Conservation (phyloP, 2,329 filamentous ascomycete species). For the Bertia moriformis region DNA sequence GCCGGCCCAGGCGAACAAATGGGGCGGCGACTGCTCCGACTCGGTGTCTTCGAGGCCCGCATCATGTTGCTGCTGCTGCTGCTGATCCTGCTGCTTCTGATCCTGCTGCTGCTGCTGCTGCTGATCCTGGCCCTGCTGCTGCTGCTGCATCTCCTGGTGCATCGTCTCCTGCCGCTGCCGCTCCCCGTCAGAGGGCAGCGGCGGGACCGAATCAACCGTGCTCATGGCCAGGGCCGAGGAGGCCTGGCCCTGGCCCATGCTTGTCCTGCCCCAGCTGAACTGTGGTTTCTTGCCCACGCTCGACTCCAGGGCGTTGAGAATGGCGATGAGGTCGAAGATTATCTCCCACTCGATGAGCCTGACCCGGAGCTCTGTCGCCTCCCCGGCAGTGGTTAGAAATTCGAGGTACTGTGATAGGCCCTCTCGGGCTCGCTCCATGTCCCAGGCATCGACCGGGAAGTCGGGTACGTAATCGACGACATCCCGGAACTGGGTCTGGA, state of each 20-base stretch:
- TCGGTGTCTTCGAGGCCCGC: conserved; percentile 26
- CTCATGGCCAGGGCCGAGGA: conserved; percentile 9
- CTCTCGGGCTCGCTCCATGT: conserved; percentile 93
- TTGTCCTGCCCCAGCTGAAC: conserved; percentile 25
- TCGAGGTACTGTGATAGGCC: conserved; percentile 88
- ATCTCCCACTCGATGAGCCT: conserved; percentile 87
- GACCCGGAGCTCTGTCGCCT: conserved; percentile 68
- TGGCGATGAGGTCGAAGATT: conserved; percentile 71
- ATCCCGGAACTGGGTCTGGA: conserved; percentile 78
- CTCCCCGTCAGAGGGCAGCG: conserved; percentile 6
- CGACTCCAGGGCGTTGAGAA: conserved; percentile 75
- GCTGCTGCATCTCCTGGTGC: conserved; percentile 10
- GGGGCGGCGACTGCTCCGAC: conserved; percentile 51
- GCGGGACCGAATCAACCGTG: conserved; percentile 17
- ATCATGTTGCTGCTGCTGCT: conserved; percentile 21
- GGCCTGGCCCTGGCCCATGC: conserved; percentile 14
- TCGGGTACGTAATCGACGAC: conserved; percentile 65
- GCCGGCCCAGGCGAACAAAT: conserved; percentile 53
- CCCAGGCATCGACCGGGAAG: conserved; percentile 89
- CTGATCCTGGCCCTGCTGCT: too few species aligned
- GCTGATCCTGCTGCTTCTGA: too few species aligned
- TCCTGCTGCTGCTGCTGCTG: too few species aligned
- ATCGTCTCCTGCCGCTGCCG: too few species aligned
- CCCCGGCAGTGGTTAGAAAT: conserved; percentile 78
- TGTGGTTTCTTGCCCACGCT: conserved; percentile 69